Conservation (phyloP, 164 flowering plant species). For the Sedum album region DNA sequence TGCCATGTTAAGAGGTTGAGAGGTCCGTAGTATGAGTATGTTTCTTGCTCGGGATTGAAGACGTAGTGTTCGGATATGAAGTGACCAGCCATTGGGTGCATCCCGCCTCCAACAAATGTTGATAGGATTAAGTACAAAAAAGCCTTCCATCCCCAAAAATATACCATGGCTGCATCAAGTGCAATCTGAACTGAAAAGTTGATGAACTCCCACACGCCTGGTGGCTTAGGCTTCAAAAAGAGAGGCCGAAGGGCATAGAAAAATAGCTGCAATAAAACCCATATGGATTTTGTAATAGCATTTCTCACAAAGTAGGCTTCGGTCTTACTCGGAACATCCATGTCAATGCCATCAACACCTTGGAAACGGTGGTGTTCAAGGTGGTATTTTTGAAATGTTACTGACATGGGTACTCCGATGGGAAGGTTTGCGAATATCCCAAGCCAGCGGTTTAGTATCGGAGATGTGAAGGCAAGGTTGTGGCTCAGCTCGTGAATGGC, state of each 20-base stretch:
- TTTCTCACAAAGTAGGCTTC: conserved; percentile 67
- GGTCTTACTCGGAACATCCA: conserved; percentile 74
- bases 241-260: conserved; percentile 88
- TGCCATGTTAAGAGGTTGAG: conserved; percentile 83
- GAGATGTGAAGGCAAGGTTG: conserved; percentile 93
- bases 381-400: conserved; percentile 95
- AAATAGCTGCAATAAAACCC: conserved; percentile 88
- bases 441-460: conserved; percentile 80
- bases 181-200: conserved; percentile 53
- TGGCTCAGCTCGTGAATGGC: conserved; percentile 97
- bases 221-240: conserved; percentile 93
- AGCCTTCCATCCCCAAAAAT: conserved; percentile 73
- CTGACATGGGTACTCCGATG: conserved; percentile 89
- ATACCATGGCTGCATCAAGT: conserved; percentile 58
- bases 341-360: conserved; percentile 88
- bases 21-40: conserved; percentile 93
- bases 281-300: conserved; percentile 53
- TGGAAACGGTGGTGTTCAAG: conserved; percentile 91
- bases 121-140: conserved; percentile 75
- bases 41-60: conserved; percentile 80
- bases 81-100: conserved; percentile 99
- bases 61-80: conserved; percentile 92
- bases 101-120: conserved; percentile 93
- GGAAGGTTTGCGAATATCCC: conserved; percentile 98
- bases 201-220: conserved; percentile 86